Conservation (phyloP, 768 basidiomycete genomes). For the Grammothele lineata region DNA sequence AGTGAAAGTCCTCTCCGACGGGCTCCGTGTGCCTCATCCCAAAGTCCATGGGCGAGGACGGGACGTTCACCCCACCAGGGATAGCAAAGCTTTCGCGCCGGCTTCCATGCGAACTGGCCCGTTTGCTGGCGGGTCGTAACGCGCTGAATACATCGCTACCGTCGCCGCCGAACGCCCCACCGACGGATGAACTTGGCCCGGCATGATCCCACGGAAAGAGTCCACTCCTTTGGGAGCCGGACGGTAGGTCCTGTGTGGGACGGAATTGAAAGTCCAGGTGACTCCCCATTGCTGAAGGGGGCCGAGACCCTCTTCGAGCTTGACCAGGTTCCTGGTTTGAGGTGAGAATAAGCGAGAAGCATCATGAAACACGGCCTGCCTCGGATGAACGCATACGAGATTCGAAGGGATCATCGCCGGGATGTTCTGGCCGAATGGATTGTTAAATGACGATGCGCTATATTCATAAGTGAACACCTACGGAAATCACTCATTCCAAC, state of each 20-base stretch:
- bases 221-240: slow-evolving; percentile 62
- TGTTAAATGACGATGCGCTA: background rate
- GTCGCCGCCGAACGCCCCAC: slow-evolving; percentile 31
- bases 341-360: background rate
- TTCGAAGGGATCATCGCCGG: slow-evolving; percentile 13
- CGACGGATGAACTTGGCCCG: slow-evolving; percentile 55
- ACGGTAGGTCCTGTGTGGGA: slow-evolving; percentile 32
- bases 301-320: slow-evolving; percentile 68
- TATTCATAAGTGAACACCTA: background rate
- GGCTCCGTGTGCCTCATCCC: slow-evolving; percentile 35
- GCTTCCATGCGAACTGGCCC: slow-evolving; percentile 49
- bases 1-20: slow-evolving; percentile 58
- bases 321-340: slow-evolving; percentile 72
- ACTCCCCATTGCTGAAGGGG: slow-evolving; percentile 46
- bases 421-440: too few species aligned
- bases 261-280: slow-evolving; percentile 43
- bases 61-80: slow-evolving; percentile 36
- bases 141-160: slow-evolving; percentile 42
- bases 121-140: slow-evolving; percentile 29
- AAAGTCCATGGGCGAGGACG: slow-evolving; percentile 43
- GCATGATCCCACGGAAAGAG: slow-evolving; percentile 85
- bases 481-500: slow-evolving; percentile 10
- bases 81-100: slow-evolving; percentile 54
- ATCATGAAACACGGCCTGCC: slow-evolving; percentile 29
- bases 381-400: slow-evolving; percentile 53